Evolutionary conservation across 495 filamentous ascomycete genomes (phyloP), one percentile per base, ranked within the genome.

Genomic region (Hypomontagnella submonticulosa): DNA sequence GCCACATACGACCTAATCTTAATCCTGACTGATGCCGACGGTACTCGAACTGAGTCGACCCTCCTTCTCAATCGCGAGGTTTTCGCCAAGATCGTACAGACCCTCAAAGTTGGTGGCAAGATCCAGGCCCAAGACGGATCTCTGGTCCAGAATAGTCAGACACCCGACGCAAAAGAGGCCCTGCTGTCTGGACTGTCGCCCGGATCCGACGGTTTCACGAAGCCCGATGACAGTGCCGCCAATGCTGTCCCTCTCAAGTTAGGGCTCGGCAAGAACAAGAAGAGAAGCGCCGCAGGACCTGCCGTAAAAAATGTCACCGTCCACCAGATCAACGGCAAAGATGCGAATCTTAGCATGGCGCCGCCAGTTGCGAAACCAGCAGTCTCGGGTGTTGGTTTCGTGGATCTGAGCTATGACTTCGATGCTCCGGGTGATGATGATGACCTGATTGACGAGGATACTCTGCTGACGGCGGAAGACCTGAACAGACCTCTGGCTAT

Each of bases 371-470:
- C 65, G 27, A 75, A 74, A 23, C 27, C 69, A 41, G 77, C 74
- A 60, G 84, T 84, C 1, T 71, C 74, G 4, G 88, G 89, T 13
- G 88, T 93, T 16, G 91, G 90, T 8, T 92, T 91, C 61, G 80
- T 92, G 11, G 87, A 91, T 64, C 86, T 87, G 55, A 81, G 80
- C 66, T 88, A 92, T 61, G 91, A 91, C 68, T 79, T 92, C 12
- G 85, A 83, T 38, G 76, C 81, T 41, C 81, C 80, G 48, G 84
- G 85, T 55, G 86, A 89, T 50, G 83, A 88, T 46, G 88, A 92
- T 61, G 92, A 94, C 43, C 75, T 97, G 37, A 92, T 99, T 67
- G 92, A 98, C 73, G 95, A 97, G 76, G 89, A 97, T 71, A 85
- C 85, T 7, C 82, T 99, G 5, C 79, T 99, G 37, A 89, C 88